These are phyloP conservation scores for Neocucurbitaria cava DNA, from an alignment of 2,329 filamentous ascomycete species.

Conservation along the genomic window DNA sequence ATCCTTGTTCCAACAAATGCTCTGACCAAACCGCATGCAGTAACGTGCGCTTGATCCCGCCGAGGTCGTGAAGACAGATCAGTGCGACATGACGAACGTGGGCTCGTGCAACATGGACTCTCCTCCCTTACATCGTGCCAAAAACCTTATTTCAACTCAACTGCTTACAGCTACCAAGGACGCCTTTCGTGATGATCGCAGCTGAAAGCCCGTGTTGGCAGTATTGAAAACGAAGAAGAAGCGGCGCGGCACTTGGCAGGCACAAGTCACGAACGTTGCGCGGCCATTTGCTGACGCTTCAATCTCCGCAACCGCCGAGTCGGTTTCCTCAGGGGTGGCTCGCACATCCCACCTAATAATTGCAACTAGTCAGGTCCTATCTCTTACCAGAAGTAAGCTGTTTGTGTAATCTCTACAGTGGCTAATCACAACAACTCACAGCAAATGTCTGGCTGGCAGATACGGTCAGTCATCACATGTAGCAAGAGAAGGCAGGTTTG, in stretches of 20 bases:
- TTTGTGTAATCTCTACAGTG: not conserved
- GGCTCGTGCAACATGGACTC: not conserved
- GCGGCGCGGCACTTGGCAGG: constrained; percentile 13
- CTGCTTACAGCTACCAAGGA: not conserved
- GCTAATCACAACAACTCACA: not conserved
- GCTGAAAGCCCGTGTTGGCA: not conserved
- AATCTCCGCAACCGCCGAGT: constrained; percentile 12
- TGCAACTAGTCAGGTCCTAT: not conserved
- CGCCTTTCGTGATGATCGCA: not conserved
- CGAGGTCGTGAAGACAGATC: not conserved
- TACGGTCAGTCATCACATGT: not conserved
- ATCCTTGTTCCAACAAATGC: not conserved
- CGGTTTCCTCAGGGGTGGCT: not conserved
- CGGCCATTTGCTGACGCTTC: constrained; percentile 5
- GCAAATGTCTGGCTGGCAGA: not conserved
- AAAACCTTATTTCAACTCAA: constrained; percentile 8
- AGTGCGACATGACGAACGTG: constrained; percentile 1
- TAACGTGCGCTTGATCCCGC: not conserved
- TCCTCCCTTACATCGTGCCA: not conserved
- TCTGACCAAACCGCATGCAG: not conserved
- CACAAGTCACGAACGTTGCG: not conserved
- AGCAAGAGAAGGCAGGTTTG: constrained; percentile 2
- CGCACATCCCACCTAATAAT: not conserved
- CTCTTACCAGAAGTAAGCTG: not conserved
- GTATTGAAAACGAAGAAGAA: constrained; percentile 4